phyloP scores from a whole-genome alignment of 2,329 filamentous ascomycete species.

The Diaporthe sp. region DNA sequence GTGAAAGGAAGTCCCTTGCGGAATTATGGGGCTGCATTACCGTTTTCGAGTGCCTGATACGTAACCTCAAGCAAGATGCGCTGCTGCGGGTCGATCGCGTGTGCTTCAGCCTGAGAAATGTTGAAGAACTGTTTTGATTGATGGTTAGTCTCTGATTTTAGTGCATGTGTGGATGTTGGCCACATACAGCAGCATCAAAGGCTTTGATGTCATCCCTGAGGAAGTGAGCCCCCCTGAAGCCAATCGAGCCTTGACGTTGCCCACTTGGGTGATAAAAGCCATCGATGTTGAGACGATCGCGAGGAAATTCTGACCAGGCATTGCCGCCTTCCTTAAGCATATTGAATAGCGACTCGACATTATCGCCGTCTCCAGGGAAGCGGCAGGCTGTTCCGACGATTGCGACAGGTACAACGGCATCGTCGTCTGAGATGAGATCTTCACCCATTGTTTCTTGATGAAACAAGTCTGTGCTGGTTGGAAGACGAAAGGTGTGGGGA shows the following conservation, averaged over 20 bases:
- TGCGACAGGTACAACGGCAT: slow-evolving; percentile 59
- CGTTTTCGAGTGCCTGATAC: slow-evolving; percentile 63
- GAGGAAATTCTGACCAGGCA: slow-evolving; percentile 71
- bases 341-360: slow-evolving; percentile 73
- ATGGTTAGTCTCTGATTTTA: not conserved
- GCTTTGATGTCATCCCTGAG: slow-evolving; percentile 56
- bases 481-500: not conserved
- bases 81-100: slow-evolving; percentile 64
- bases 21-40: slow-evolving; percentile 40
- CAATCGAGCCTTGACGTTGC: slow-evolving; percentile 53
- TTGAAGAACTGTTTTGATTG: slow-evolving; percentile 59
- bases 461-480: not conserved
- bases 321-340: slow-evolving; percentile 74
- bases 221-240: slow-evolving; percentile 61
- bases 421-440: slow-evolving; percentile 10
- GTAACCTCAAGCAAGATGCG: slow-evolving; percentile 61
- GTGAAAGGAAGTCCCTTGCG: not conserved
- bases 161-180: not conserved
- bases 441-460: slow-evolving; percentile 5
- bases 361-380: slow-evolving; percentile 67
- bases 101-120: slow-evolving; percentile 59
- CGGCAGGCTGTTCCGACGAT: slow-evolving; percentile 76
- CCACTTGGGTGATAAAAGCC: slow-evolving; percentile 75
- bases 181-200: slow-evolving; percentile 60
- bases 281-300: slow-evolving; percentile 74